Evolutionary conservation across 2,329 filamentous ascomycete genomes (phyloP), one percentile per base, ranked within the genome.

Genomic region (Penicillium oxalicum): DNA sequence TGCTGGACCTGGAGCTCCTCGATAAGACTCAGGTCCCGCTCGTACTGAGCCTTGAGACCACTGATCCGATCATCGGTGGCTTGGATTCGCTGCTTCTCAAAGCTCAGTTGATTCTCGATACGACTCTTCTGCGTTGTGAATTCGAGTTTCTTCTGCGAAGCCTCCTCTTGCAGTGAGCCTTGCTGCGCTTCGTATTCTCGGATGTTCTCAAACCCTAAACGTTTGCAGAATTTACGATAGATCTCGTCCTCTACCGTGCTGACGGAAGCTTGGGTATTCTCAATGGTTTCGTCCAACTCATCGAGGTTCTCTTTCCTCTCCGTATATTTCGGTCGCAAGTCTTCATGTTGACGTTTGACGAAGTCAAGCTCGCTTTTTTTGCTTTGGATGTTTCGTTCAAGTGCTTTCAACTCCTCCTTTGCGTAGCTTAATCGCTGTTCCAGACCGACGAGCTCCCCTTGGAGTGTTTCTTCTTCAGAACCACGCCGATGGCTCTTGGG

Each of bases 171-270:
- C 42, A 95, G 75, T 37, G 87, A 90, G 42, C 93, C 91, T 70
- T 97, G 93, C 58, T 94, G 91, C 26, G 86, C 86, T 66, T 97
- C 90, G 62, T 97, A 98, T 49, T 89, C 87, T 50, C 91, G 87
- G 55, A 98, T 94, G 61, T 94, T 86, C 49, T 81, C 78, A 66
- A 95, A 97, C 0, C 91, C 89, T 18, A 96, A 81, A 47, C 87
- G 82, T 59, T 83, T 80, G 72, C 93, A 98, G 72, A 98, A 98
- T 36, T 77, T 77, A 24, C 78, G 77, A 68, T 96, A 98, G 28
- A 98, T 79, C 59, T 90, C 80, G 65, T 98, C 93, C 65, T 96
- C 90, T 13, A 95, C 87, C 47, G 82, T 78, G 38, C 86, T 81
- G 52, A 97, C 87, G 1, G 86, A 82, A 26, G 77, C 73, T 59